Evolutionary conservation across 2,329 filamentous ascomycete genomes (phyloP).

Genomic region (Aspergillus felis): DNA sequence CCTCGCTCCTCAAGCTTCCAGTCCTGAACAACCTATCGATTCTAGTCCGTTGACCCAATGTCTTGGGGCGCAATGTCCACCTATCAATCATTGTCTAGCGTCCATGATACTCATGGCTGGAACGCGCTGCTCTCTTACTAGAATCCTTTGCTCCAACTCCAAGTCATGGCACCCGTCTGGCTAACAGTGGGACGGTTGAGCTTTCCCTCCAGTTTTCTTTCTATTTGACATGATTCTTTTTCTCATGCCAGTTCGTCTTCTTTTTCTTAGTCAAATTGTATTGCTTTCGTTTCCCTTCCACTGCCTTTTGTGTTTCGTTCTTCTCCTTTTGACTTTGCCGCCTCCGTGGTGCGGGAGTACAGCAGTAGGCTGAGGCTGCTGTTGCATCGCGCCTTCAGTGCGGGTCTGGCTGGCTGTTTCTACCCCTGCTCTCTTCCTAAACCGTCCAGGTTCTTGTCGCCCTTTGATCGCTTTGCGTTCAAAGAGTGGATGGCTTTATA

Average conservation of each 20-base stretch:
- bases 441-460: conserved; percentile 12
- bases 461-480: conserved; percentile 14
- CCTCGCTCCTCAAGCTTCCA: conserved; percentile 9
- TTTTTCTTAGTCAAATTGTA: conserved; percentile 1
- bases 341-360: conserved; percentile 16
- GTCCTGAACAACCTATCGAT: conserved; percentile 13
- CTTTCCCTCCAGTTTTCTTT: background rate
- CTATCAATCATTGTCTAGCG: conserved; percentile 13
- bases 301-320: conserved; percentile 2
- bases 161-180: background rate
- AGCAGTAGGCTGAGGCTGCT: conserved; percentile 21
- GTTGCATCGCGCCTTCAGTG: conserved; percentile 18
- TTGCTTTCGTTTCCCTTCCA: background rate
- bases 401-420: conserved; percentile 5
- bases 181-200: background rate
- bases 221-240: background rate
- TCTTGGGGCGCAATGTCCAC: conserved; percentile 18
- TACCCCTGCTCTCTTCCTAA: conserved; percentile 11
- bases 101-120: conserved; percentile 13
- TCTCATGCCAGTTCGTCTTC: conserved; percentile 1
- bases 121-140: conserved; percentile 12
- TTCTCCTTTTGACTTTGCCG: conserved; percentile 4
- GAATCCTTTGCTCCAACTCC: background rate
- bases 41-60: conserved; percentile 19
- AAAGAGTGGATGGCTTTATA: conserved; percentile 6